phyloP scores from a whole-genome alignment of 805 yeast species.

The Candida sphagnicola region DNA sequence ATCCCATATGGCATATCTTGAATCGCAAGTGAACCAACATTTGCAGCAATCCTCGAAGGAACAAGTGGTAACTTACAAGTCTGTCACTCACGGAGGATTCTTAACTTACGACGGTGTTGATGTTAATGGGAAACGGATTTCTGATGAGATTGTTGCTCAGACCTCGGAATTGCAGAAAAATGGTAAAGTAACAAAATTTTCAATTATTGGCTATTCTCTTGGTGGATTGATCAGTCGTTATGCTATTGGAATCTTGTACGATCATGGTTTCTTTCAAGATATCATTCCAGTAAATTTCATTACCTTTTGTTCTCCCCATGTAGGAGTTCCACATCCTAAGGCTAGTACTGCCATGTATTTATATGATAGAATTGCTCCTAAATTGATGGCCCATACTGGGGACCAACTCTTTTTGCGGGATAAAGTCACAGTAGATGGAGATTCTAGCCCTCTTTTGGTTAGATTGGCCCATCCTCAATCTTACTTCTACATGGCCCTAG shows the following conservation, averaged over 20 bases:
- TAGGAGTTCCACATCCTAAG: conserved; percentile 55
- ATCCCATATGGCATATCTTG: conserved; percentile 61
- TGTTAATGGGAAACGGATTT: conserved; percentile 73
- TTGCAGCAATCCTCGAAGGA: conserved; percentile 20
- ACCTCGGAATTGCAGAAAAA: conserved; percentile 9
- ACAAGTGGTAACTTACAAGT: conserved; percentile 41
- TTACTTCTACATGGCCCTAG: conserved; percentile 54
- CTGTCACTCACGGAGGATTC: conserved; percentile 65
- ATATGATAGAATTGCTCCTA: conserved; percentile 64
- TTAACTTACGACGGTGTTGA: conserved; percentile 86
- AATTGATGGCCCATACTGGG: conserved; percentile 67
- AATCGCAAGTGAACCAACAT: conserved; percentile 37
- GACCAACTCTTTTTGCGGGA: conserved; percentile 65
- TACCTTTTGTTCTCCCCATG: conserved; percentile 57
- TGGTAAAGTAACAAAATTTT: conserved; percentile 31
- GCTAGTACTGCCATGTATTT: conserved; percentile 25
- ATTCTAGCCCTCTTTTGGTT: conserved; percentile 48
- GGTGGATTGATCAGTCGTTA: conserved; percentile 42
- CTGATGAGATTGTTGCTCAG: conserved; percentile 52
- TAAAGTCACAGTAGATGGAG: conserved; percentile 11
- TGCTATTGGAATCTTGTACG: conserved; percentile 46
- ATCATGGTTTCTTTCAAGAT: conserved; percentile 46
- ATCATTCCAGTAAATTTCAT: conserved; percentile 58
- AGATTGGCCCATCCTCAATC: conserved; percentile 65
- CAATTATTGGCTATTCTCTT: conserved; percentile 39